Conservation (phyloP, 164 flowering plant genomes). For the Nymphaea thermarum region DNA sequence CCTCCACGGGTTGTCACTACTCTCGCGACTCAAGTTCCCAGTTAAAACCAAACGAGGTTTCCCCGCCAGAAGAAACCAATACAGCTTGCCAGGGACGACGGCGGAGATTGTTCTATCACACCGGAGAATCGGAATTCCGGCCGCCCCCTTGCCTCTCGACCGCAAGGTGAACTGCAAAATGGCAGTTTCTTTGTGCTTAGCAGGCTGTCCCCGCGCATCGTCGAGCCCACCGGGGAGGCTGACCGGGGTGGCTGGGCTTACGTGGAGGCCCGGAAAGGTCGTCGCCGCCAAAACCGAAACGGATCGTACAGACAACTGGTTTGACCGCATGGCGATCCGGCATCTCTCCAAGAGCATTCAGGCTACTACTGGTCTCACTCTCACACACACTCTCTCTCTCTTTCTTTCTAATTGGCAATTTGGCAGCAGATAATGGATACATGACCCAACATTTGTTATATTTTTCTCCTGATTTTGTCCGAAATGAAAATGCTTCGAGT, state of each 20-base stretch:
- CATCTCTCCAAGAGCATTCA: background rate
- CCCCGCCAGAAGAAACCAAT: background rate
- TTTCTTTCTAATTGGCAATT: background rate
- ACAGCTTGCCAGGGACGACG: background rate
- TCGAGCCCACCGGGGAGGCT: background rate
- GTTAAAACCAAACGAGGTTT: background rate
- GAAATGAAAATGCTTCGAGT: no score
- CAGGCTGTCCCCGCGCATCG: background rate
- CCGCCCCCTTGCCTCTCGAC: background rate
- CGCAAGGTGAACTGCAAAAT: background rate
- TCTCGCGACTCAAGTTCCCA: background rate
- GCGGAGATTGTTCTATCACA: background rate
- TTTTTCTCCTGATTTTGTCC: no score
- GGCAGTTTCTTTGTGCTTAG: background rate
- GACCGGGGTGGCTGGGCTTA: background rate
- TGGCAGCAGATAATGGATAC: no score
- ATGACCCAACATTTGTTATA: no score
- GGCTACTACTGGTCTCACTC: background rate
- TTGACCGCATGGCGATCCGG: background rate
- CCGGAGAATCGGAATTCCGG: background rate
- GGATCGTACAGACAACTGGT: background rate
- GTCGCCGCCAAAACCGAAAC: background rate
- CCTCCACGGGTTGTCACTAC: background rate
- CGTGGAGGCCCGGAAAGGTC: background rate
- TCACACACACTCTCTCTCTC: background rate